These are phyloP conservation scores for Suhomyces ambrosiae DNA, from an alignment of 1,139 yeast species.

Conservation along the genomic window DNA sequence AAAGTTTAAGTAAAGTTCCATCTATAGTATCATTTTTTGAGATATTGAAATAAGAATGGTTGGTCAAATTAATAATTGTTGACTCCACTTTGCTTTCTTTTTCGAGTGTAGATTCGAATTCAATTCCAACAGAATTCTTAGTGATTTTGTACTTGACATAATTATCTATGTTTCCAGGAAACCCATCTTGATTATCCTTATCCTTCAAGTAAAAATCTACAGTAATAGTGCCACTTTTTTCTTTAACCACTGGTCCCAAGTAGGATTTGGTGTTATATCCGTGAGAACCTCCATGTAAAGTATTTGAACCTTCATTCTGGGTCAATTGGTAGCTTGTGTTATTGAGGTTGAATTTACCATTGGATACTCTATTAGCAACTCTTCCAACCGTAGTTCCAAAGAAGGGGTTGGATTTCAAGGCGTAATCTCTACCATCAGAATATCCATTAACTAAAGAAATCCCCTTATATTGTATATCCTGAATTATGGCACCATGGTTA, in stretches of 20 bases:
- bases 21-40: conserved; percentile 29
- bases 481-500: conserved; percentile 57
- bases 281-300: conserved; percentile 54
- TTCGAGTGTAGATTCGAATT: conserved; percentile 40
- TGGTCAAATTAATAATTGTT: conserved; percentile 61
- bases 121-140: conserved; percentile 38
- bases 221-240: conserved; percentile 32
- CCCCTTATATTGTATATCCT: conserved; percentile 40
- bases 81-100: conserved; percentile 27
- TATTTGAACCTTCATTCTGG: conserved; percentile 43
- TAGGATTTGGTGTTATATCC: conserved; percentile 56
- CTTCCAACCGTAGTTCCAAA: conserved; percentile 69
- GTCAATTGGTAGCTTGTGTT: conserved; percentile 44
- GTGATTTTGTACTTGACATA: conserved; percentile 45
- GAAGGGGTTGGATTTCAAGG: conserved; percentile 44
- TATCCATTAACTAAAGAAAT: conserved; percentile 37
- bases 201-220: conserved; percentile 47
- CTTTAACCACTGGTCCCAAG: conserved; percentile 52
- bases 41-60: conserved; percentile 62
- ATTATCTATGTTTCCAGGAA: conserved; percentile 55
- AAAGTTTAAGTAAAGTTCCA: conserved; percentile 35
- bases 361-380: conserved; percentile 60
- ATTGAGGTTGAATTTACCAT: conserved; percentile 44
- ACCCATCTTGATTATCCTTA: conserved; percentile 51
- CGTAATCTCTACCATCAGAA: conserved; percentile 39